Conservation (phyloP, 768 basidiomycete species). For the Multifurca ochricompacta region DNA sequence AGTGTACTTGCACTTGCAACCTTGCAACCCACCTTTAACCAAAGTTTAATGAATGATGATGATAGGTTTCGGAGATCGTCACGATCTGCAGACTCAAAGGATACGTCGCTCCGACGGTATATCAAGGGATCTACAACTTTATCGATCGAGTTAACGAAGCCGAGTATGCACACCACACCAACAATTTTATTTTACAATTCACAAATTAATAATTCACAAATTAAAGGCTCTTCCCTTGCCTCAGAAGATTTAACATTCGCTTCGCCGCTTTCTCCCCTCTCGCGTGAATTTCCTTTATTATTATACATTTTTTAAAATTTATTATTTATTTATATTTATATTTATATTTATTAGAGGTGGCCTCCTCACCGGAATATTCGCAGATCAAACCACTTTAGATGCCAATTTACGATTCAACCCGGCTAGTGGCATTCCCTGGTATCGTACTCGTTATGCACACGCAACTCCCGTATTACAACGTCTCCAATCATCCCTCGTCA, state of each 20-base stretch:
- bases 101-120: conserved; percentile 24
- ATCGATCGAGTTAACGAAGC: conserved; percentile 21
- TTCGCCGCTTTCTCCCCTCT: conserved; percentile 30
- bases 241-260: conserved; percentile 25
- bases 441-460: neutral
- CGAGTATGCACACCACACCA: too few relatives aligned
- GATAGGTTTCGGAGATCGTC: conserved; percentile 25
- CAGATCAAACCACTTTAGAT: neutral
- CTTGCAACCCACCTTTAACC: neutral
- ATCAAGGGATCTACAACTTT: conserved; percentile 24
- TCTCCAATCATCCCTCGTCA: neutral
- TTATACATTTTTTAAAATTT: neutral
- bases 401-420: conserved; percentile 2
- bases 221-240: conserved; percentile 22
- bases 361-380: conserved; percentile 23
- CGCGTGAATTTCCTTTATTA: conserved; percentile 16
- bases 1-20: neutral
- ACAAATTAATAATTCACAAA: too few relatives aligned
- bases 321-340: too few relatives aligned
- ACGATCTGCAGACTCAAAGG: conserved; percentile 24
- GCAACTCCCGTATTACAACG: neutral
- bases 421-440: neutral
- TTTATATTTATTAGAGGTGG: conserved; percentile 17
- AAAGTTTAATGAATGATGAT: too few relatives aligned
- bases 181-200: too few relatives aligned